Percentiles rank a stretch among this genome's conserved stretches.
These are phyloP conservation scores for Micromonas pusilla DNA, from an alignment of 139 green algal genomes.

Conservation along the genomic window DNA sequence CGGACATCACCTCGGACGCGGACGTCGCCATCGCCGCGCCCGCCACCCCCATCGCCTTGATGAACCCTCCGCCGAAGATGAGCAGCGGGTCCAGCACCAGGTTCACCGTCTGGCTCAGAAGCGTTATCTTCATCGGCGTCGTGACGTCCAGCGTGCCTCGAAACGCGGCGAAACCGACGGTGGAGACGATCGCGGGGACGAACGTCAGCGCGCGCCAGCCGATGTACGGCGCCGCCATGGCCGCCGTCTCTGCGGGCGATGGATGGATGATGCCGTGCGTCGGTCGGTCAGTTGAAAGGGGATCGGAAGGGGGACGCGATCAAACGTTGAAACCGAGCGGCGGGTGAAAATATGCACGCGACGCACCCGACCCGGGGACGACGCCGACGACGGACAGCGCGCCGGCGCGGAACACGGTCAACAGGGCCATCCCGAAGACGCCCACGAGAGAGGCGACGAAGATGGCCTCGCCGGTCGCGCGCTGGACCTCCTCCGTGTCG, in stretches of 20 bases:
- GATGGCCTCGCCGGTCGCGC: slow-evolving; percentile 21
- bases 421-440: slow-evolving; percentile 19
- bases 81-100: slow-evolving; percentile 31
- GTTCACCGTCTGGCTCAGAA: slow-evolving; percentile 27
- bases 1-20: not conserved
- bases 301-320: too few relatives aligned
- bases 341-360: too few relatives aligned
- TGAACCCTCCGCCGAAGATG: slow-evolving; percentile 20
- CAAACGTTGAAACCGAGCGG: too few relatives aligned
- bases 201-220: slow-evolving; percentile 25
- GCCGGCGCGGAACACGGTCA: not conserved
- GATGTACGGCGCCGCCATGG: slow-evolving; percentile 12
- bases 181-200: slow-evolving; percentile 29
- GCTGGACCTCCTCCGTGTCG: slow-evolving; percentile 21
- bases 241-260: too few relatives aligned
- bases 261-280: too few relatives aligned
- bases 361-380: not conserved
- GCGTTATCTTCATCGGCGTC: slow-evolving; percentile 33
- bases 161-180: slow-evolving; percentile 32
- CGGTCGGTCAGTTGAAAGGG: too few relatives aligned
- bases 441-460: slow-evolving; percentile 23
- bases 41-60: slow-evolving; percentile 25
- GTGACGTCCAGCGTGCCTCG: slow-evolving; percentile 28
- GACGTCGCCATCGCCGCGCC: slow-evolving; percentile 31
- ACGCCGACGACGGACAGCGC: slow-evolving; percentile 15